A percentile compares a stretch with the other conserved stretches of the same genome.
Evolutionary conservation across 1,284 basidiomycete species (phyloP).

Genomic region (Phenoliferia sp.): DNA sequence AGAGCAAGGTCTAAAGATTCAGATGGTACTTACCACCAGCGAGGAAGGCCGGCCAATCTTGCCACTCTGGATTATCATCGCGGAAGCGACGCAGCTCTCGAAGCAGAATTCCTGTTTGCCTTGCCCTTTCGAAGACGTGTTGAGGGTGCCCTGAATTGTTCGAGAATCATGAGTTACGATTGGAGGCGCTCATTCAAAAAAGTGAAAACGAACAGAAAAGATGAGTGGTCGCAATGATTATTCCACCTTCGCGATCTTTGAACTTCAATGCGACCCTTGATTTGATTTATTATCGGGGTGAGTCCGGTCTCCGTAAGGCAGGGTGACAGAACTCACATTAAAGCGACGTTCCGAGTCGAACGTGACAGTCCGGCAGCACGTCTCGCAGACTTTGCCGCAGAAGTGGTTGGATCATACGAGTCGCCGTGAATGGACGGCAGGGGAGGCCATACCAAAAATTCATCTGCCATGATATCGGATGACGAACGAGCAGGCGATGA

Average conservation of each 20-base stretch:
- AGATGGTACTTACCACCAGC: constrained; percentile 62
- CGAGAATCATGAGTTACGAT: constrained; percentile 38
- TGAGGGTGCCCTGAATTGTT: constrained; percentile 52
- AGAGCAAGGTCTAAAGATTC: neutral
- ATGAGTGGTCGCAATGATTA: constrained; percentile 77
- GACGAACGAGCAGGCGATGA: neutral
- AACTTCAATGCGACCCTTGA: constrained; percentile 55
- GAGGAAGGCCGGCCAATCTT: constrained; percentile 69
- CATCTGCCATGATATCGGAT: neutral
- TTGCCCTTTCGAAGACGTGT: constrained; percentile 69
- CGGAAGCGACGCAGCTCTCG: constrained; percentile 62
- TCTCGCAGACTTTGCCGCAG: neutral
- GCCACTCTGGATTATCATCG: constrained; percentile 40
- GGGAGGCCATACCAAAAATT: neutral
- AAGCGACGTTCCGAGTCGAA: constrained; percentile 69
- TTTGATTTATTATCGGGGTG: neutral
- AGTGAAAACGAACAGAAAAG: constrained; percentile 57
- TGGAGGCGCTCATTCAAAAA: constrained; percentile 2
- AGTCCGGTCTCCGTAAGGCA: neutral
- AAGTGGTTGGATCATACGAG: constrained; percentile 10
- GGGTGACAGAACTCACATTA: constrained; percentile 43
- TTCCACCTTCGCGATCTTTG: constrained; percentile 41
- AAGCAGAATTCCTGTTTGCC: constrained; percentile 57
- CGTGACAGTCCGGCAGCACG: constrained; percentile 17
- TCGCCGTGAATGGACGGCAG: neutral